phyloP scores from a whole-genome alignment of 192 early-diverging fungal genomes.

The Coemansia sp. region DNA sequence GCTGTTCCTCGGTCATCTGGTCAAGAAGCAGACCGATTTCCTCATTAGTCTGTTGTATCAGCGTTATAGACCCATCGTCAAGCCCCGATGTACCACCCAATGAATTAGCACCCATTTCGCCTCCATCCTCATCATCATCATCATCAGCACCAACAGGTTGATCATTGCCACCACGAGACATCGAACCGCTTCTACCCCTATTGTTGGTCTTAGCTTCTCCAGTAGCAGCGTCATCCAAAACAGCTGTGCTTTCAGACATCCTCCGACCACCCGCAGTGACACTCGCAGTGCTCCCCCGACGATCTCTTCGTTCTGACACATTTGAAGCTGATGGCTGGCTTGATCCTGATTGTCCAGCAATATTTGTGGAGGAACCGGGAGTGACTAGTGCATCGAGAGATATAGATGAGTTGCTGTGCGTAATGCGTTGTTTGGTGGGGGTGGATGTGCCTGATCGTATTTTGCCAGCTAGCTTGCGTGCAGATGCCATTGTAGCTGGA shows the following conservation, averaged over 20 bases:
- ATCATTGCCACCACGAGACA: not conserved
- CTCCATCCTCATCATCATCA: slow-evolving; percentile 9
- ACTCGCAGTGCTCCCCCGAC: not conserved
- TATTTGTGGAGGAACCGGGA: not conserved
- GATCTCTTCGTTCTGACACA: not conserved
- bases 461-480: slow-evolving; percentile 17
- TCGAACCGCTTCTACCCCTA: not conserved
- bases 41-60: slow-evolving; percentile 50
- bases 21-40: slow-evolving; percentile 43
- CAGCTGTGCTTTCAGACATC: not conserved
- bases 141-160: not conserved
- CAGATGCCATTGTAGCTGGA: slow-evolving; percentile 9
- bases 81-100: not conserved
- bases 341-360: not conserved
- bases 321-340: not conserved
- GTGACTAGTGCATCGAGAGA: slow-evolving; percentile 1
- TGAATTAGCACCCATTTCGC: slow-evolving; percentile 7
- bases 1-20: slow-evolving; percentile 65
- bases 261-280: not conserved
- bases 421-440: slow-evolving; percentile 14
- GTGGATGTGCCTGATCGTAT: slow-evolving; percentile 20
- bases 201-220: not conserved
- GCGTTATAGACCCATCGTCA: slow-evolving; percentile 13
- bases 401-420: slow-evolving; percentile 6
- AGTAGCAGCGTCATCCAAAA: not conserved